These are phyloP conservation scores for Auricularia cornea DNA, from an alignment of 768 basidiomycete genomes.

Conservation along the genomic window DNA sequence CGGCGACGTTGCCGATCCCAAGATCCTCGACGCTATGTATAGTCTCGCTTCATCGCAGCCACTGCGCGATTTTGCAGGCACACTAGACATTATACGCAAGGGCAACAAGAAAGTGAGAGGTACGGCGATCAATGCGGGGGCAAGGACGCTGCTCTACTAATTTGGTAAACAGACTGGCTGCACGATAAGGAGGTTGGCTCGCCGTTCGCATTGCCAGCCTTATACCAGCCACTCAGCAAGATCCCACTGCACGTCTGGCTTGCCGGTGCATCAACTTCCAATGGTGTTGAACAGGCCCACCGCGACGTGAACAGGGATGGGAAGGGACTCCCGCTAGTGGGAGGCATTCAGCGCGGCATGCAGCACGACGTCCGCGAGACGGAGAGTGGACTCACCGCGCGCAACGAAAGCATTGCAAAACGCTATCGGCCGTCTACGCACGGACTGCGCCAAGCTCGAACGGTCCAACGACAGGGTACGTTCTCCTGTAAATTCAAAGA, in stretches of 20 bases:
- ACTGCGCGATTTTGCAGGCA: conserved; percentile 11
- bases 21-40: conserved; percentile 13
- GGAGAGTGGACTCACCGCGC: neutral
- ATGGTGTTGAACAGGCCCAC: conserved; percentile 17
- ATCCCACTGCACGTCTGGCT: conserved; percentile 22
- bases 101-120: conserved; percentile 18
- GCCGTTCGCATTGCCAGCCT: conserved; percentile 16
- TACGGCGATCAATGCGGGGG: too few relatives aligned
- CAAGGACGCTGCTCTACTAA: too few relatives aligned
- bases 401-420: neutral
- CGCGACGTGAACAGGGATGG: neutral
- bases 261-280: conserved; percentile 17
- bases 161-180: conserved; percentile 22
- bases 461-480: neutral
- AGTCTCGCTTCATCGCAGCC: conserved; percentile 17
- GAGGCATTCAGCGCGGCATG: neutral
- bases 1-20: neutral
- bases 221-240: conserved; percentile 20
- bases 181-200: conserved; percentile 16
- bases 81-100: conserved; percentile 9
- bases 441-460: neutral
- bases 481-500: neutral
- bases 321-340: too few relatives aligned
- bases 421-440: neutral
- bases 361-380: conserved; percentile 7